These are phyloP conservation scores for Nakaseomyces bracarensis DNA, from an alignment of 1,139 yeast genomes.

Conservation along the genomic window DNA sequence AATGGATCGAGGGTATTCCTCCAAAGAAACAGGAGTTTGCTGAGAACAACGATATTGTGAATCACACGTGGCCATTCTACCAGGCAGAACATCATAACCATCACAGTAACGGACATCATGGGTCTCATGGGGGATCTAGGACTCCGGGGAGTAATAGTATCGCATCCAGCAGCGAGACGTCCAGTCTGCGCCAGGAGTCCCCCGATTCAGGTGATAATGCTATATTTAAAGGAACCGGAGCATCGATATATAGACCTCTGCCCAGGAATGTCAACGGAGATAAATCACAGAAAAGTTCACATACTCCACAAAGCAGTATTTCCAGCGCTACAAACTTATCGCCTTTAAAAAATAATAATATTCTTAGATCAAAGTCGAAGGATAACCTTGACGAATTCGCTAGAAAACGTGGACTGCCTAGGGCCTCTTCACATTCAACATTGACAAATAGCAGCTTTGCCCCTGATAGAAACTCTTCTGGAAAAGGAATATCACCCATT, in stretches of 20 bases:
- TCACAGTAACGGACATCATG: conserved; percentile 4
- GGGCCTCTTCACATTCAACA: conserved; percentile 4
- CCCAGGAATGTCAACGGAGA: background rate
- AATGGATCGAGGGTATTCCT: conserved; percentile 99
- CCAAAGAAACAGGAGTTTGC: conserved; percentile 63
- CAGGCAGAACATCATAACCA: conserved; percentile 27
- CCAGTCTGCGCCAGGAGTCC: background rate
- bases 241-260: background rate
- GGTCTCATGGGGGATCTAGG: conserved; percentile 26
- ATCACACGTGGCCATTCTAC: conserved; percentile 91
- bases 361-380: conserved; percentile 5
- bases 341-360: conserved; percentile 1
- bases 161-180: background rate
- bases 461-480: conserved; percentile 11
- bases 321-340: background rate
- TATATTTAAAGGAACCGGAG: conserved; percentile 22
- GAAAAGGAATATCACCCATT: conserved; percentile 33
- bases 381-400: conserved; percentile 3
- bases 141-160: conserved; percentile 2
- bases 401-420: conserved; percentile 2
- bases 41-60: conserved; percentile 59
- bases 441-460: conserved; percentile 13
- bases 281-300: background rate
- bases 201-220: conserved; percentile 13
- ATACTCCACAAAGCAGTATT: background rate